These are phyloP conservation scores for Aureobasidium leucospermi DNA, from an alignment of 2,329 filamentous ascomycete genomes.

Conservation along the genomic window DNA sequence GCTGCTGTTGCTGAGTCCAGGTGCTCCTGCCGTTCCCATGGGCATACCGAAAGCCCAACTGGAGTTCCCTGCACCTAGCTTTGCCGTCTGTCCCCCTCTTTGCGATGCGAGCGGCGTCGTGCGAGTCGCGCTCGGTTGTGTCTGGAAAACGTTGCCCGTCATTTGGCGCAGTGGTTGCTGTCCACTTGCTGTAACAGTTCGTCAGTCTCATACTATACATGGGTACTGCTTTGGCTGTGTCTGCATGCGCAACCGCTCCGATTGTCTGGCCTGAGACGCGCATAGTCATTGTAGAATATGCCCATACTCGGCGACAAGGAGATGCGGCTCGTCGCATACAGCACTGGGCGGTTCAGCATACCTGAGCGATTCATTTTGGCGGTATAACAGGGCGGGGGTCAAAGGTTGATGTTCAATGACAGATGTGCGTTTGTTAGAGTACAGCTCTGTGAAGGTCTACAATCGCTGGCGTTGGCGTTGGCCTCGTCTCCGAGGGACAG, in stretches of 20 bases:
- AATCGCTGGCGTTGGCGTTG: not conserved
- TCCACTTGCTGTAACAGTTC: slow-evolving; percentile 35
- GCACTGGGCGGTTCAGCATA: slow-evolving; percentile 29
- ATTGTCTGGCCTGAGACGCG: not conserved
- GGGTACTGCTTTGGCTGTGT: not conserved
- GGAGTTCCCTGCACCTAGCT: slow-evolving; percentile 13
- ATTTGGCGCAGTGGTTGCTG: slow-evolving; percentile 47
- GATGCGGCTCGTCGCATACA: not conserved
- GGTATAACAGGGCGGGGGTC: not conserved
- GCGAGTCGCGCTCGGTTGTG: slow-evolving; percentile 18
- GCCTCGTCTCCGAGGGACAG: not conserved
- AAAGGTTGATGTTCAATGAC: not conserved
- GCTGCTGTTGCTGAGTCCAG: slow-evolving; percentile 6
- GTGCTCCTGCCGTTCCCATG: slow-evolving; percentile 9
- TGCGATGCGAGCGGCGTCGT: slow-evolving; percentile 16
- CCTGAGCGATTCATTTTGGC: slow-evolving; percentile 44
- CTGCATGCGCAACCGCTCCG: not conserved
- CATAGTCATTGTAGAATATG: not conserved
- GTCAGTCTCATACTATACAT: not conserved
- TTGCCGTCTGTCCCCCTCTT: slow-evolving; percentile 17
- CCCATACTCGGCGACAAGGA: not conserved
- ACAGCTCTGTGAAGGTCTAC: not conserved
- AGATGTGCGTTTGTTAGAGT: not conserved
- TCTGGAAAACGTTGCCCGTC: slow-evolving; percentile 45
- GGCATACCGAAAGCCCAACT: slow-evolving; percentile 18